Evolutionary conservation across 2,329 filamentous ascomycete species (phyloP), one percentile per base, ranked within the genome.

Genomic region (Ophiostoma ulmi): DNA sequence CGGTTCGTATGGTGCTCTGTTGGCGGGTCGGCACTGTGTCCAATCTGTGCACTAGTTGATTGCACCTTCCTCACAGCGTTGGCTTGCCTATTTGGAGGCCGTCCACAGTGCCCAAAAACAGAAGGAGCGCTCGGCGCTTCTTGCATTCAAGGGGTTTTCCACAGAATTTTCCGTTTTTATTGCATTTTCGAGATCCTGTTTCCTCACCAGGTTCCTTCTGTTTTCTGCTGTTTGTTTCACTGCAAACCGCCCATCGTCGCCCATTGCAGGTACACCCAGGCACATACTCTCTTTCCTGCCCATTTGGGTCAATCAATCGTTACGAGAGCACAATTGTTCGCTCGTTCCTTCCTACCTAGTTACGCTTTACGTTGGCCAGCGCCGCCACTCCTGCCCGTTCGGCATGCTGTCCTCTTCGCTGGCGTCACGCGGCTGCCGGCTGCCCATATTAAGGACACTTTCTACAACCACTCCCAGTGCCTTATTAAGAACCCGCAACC

Each of bases 401-500:
- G 70, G 70, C 41, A 74, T 73, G 72, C 31, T 71, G 68, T 70
- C 72, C 14, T 64, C 66, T 31, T 63, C 70, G 35, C 38, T 70
- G 48, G 48, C 67, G 66, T 44, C 73, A 38, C 65, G 72, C 41
- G 61, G 69, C 66, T 67, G 70, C 63, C 70, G 68, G 31, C 58
- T 71, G 41, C 36, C 71, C 22, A 72, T 68, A 70, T 69, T 69
- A 39, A 39, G 63, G 61, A 35, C 58, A 63, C 58, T 26, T 61
- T 35, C 58, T 63, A 14, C 41, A 70, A 26, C 69, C 65, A 36
- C 66, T 68, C 5, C 66, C 61, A 63, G 63, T 39, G 63, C 63
- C 36, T 70, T 73, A 73, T 61, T 73, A 64, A 71, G 68, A 73
- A 35, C 58, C 31, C 52, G 69, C 70, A 64, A 63, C 68, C 72